Evolutionary conservation across 73 alveolate species (phyloP), one percentile per base, ranked within the genome.

Genomic region (Paraurostyla sp.): DNA sequence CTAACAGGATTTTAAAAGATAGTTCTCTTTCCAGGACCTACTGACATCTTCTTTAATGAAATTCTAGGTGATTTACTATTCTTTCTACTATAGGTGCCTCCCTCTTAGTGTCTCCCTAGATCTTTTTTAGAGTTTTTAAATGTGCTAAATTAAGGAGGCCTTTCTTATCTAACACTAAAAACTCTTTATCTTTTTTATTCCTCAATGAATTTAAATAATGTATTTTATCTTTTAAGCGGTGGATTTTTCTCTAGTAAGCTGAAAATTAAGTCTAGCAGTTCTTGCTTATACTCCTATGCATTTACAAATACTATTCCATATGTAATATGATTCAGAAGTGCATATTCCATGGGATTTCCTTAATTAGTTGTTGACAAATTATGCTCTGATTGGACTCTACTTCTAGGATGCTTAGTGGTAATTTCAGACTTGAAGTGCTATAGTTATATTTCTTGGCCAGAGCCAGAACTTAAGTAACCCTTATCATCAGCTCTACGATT

Each of bases 221-320:
- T 65, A 38, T 11, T n/a, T 35, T 32, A 18, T 40, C 82, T 65
- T 22, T 22, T 38, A 22, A 65, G 46, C 18, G 82, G 82, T 36
- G 82, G 82, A 65, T 65, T 65, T 65, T 65, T 65, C 7, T 58
- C 58, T 65, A 15, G 6, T 11, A 65, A 4, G 23, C 16, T 65
- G 1, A 18, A 4, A 11, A 65, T 38, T 36, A 65, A 30, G 6
- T 65, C 82, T 7, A 65, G 42, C 4, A 65, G 25, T 15, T 65
- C 82, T 30, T 65, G 9, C 15, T 38, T 32, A 38, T 38, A 65
- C 1, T 65, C 60, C 58, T 65, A 38, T 11, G 82, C 35, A 65
- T 65, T 35, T 6, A 65, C 82, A 35, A 65, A 65, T 38, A 65
- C 82, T 16, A 22, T 65, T 33, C 82, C 82, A 65, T 65, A 65